Conservation (phyloP, 2,329 filamentous ascomycete species). For the Fonsecaea multimorphosa region DNA sequence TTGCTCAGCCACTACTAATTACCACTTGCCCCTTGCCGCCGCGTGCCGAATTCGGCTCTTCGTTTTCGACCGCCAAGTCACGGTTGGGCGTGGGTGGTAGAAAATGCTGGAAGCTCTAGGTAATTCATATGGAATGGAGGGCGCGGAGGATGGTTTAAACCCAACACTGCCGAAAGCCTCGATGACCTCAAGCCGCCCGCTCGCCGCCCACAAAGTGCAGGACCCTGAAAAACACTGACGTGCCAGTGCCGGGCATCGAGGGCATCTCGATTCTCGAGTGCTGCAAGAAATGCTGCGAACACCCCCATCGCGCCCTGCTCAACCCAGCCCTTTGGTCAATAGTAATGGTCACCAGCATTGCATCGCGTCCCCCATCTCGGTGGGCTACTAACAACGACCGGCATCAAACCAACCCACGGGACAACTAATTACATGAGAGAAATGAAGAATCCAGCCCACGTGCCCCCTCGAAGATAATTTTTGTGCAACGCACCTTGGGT, state of each 20-base stretch:
- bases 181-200: background rate
- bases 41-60: slow-evolving; percentile 10
- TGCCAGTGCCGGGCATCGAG: too few relatives aligned
- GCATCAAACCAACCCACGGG: background rate
- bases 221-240: too few relatives aligned
- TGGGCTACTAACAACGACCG: background rate
- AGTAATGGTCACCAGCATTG: background rate
- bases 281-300: too few relatives aligned
- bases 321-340: background rate
- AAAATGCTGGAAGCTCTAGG: background rate
- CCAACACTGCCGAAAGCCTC: background rate
- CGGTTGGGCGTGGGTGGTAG: background rate
- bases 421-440: slow-evolving; percentile 1
- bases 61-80: background rate
- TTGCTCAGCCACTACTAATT: slow-evolving; percentile 9
- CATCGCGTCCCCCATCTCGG: background rate
- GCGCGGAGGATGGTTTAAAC: background rate
- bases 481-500: background rate
- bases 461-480: background rate
- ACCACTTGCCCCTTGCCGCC: slow-evolving; percentile 2
- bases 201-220: too few relatives aligned
- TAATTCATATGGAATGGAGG: background rate
- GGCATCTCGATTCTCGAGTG: too few relatives aligned
- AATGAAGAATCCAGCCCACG: background rate
- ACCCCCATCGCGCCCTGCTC: too few relatives aligned